phyloP scores from a whole-genome alignment of 1,284 basidiomycete species.

The Ganoderma lingzhi region DNA sequence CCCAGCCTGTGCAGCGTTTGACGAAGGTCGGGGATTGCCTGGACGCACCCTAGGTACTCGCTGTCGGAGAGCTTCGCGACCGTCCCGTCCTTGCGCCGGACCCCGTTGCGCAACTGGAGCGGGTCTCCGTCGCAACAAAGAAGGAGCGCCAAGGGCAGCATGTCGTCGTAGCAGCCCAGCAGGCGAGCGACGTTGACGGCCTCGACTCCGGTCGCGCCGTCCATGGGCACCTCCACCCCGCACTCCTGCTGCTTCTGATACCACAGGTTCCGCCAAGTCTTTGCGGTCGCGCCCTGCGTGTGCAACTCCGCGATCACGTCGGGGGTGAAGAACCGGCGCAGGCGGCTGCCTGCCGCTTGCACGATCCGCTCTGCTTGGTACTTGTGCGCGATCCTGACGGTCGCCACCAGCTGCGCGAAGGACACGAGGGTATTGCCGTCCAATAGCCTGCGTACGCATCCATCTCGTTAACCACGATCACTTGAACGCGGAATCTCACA shows the following conservation, averaged over 20 bases:
- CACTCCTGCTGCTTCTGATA: background rate
- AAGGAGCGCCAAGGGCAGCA: background rate
- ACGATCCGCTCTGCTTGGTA: conserved; percentile 4
- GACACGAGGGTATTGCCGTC: background rate
- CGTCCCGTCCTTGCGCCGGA: background rate
- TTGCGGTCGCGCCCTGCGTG: background rate
- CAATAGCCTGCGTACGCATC: background rate
- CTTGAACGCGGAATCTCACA: background rate
- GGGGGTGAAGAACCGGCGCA: background rate
- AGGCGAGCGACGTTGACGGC: background rate
- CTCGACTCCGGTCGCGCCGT: background rate
- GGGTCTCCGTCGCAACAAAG: background rate
- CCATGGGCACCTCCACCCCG: background rate
- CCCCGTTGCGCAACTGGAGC: conserved; percentile 5
- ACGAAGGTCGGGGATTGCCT: background rate
- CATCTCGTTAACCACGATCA: background rate
- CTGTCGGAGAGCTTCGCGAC: background rate
- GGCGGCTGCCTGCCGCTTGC: background rate
- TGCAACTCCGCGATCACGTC: background rate
- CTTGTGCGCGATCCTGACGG: conserved; percentile 14
- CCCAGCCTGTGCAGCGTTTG: background rate
- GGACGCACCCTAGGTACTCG: conserved; percentile 4
- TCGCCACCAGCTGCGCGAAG: background rate
- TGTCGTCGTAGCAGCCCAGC: background rate
- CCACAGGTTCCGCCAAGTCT: background rate